Evolutionary conservation across 1,139 yeast genomes (phyloP).

Genomic region (Yamadazyma diospyri): DNA sequence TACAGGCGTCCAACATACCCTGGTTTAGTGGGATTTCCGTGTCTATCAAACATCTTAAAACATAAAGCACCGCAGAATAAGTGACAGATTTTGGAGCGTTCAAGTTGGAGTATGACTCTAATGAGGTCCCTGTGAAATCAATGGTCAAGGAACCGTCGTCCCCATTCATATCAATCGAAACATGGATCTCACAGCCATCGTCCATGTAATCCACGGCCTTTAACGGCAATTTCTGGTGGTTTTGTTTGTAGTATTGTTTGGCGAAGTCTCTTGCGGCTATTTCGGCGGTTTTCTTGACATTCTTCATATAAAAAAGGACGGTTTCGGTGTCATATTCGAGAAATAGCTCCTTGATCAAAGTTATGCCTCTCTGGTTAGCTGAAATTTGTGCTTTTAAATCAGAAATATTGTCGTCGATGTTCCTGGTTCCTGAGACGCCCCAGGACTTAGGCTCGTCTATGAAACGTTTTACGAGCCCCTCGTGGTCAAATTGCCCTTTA

Average conservation of each 20-base stretch:
- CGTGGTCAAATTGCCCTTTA: conserved; percentile 54
- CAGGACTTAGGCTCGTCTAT: conserved; percentile 52
- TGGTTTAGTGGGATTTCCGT: conserved; percentile 45
- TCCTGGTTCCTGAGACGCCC: conserved; percentile 60
- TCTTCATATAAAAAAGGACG: conserved; percentile 37
- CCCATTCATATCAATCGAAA: conserved; percentile 40
- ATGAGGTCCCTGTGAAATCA: conserved; percentile 53
- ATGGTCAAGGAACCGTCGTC: conserved; percentile 47
- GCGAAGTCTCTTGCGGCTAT: conserved; percentile 41
- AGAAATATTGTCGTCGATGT: conserved; percentile 38
- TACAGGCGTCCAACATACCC: conserved; percentile 42
- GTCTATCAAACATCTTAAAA: conserved; percentile 40
- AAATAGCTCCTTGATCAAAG: conserved; percentile 28
- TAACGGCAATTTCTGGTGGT: conserved; percentile 30
- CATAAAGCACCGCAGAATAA: conserved; percentile 40
- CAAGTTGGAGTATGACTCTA: conserved; percentile 38
- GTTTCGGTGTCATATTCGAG: conserved; percentile 32
- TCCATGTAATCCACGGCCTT: conserved; percentile 54
- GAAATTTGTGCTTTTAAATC: conserved; percentile 46
- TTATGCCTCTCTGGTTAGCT: conserved; percentile 42
- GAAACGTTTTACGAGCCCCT: conserved; percentile 43
- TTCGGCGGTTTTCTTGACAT: conserved; percentile 41
- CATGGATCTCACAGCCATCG: conserved; percentile 54
- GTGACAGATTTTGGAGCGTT: conserved; percentile 45
- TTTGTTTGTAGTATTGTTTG: conserved; percentile 26